Evolutionary conservation across 2,329 filamentous ascomycete genomes (phyloP), one percentile per base, ranked within the genome.

Genomic region (Pezicula carpinea): DNA sequence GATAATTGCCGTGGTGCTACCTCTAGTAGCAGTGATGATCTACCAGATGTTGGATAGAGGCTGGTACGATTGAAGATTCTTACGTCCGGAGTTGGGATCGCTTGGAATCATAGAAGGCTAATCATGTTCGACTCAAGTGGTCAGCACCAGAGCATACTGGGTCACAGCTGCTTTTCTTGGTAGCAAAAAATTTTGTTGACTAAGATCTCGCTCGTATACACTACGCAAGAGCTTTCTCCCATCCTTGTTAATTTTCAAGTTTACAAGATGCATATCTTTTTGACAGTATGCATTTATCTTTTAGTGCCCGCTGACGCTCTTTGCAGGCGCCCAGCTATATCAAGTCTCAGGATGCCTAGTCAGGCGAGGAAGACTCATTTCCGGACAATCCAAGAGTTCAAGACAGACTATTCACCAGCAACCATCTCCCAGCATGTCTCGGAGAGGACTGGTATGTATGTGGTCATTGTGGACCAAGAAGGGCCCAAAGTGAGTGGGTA

Each of bases 401-500:
- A 86, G 56, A 85, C 88, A 6, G 88, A 96, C 64, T 99, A 96
- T 72, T 89, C 91, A 11, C 87, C 91, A 10, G 87, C 87, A 53
- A 82, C 78, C 46, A 87, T 99, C 67, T 92, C 89, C 18, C 91
- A 96, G 66, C 99, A 99, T 87, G 89, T 95, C 62, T 99, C 93
- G 5, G 82, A 89, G 59, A 79, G 89, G 53, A 99, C 92, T 53
- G 93, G 93, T 44, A 93, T 99, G 89, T 85, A 91, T 57, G 87
- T 96, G 29, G 83, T 96, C 34, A 88, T 96, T 42, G 89, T 95
- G 57, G 87, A 97, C 64, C 85, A 90, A 58, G 83, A 93, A 64
- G 92, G 93, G 0, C 93, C 93, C n/a, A 97, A 96, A 67, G 80
- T 96, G 51, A 86, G 88, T 57, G 93, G 93, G 29, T 96, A 95